phyloP scores from a whole-genome alignment of 176 grass and related monocot genomes.

The Rhynchospora breviuscula region DNA sequence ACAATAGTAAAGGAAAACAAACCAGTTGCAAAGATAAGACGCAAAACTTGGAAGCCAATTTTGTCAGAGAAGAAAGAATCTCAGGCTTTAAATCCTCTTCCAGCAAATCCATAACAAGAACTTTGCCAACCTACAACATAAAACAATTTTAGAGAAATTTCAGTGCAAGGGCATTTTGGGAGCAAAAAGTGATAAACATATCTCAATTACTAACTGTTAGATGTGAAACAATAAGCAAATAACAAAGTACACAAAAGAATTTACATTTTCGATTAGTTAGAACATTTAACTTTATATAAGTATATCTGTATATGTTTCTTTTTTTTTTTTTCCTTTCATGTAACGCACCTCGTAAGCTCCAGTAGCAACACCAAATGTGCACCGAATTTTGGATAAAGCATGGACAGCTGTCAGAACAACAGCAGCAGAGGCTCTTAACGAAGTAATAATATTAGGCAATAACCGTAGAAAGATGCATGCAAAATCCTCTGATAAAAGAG shows the following conservation, averaged over 20 bases:
- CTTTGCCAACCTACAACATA: slow-evolving; percentile 51
- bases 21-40: slow-evolving; percentile 36
- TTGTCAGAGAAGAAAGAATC: slow-evolving; percentile 62
- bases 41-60: slow-evolving; percentile 50
- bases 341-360: slow-evolving; percentile 67
- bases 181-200: background rate
- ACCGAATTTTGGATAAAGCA: slow-evolving; percentile 60
- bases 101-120: slow-evolving; percentile 35
- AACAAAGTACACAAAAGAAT: background rate
- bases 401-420: slow-evolving; percentile 48
- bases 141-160: background rate
- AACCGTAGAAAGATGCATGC: slow-evolving; percentile 51
- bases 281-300: background rate
- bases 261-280: background rate
- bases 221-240: background rate
- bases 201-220: background rate
- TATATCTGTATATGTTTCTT: too few relatives aligned
- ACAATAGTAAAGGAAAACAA: slow-evolving; percentile 25
- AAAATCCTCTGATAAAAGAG: slow-evolving; percentile 65
- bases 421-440: slow-evolving; percentile 26
- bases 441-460: slow-evolving; percentile 40
- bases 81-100: slow-evolving; percentile 58
- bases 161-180: background rate
- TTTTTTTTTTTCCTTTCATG: background rate
- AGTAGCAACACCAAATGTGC: slow-evolving; percentile 48